A percentile compares a stretch with the other conserved stretches of the same genome.
phyloP scores from a whole-genome alignment of 2,329 filamentous ascomycete species.

The Alternaria sp. region DNA sequence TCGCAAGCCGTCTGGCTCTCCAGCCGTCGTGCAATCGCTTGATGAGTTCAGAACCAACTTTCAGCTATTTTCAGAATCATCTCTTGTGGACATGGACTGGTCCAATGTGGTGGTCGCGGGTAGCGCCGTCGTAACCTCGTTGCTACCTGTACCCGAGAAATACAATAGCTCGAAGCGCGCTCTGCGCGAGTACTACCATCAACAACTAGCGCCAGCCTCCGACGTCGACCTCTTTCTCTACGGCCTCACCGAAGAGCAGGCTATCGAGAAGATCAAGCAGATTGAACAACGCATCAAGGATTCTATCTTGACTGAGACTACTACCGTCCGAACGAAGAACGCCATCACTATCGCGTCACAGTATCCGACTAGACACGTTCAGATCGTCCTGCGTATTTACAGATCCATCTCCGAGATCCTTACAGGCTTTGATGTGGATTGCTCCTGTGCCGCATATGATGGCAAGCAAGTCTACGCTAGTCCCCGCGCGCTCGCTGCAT shows the following conservation, averaged over 20 bases:
- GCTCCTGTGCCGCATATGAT: slow-evolving; percentile 81
- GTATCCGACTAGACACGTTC: slow-evolving; percentile 83
- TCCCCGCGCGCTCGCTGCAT: slow-evolving; percentile 79
- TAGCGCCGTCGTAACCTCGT: slow-evolving; percentile 80
- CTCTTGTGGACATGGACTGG: slow-evolving; percentile 80
- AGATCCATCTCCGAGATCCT: slow-evolving; percentile 85
- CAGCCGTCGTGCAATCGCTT: slow-evolving; percentile 73
- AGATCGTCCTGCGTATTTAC: slow-evolving; percentile 87
- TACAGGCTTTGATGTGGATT: slow-evolving; percentile 89
- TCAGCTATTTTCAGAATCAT: slow-evolving; percentile 80
- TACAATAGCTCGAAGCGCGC: slow-evolving; percentile 52
- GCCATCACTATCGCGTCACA: slow-evolving; percentile 86
- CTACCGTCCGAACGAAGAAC: slow-evolving; percentile 85
- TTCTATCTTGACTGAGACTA: slow-evolving; percentile 82
- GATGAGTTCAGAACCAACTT: slow-evolving; percentile 82
- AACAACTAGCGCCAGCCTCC: slow-evolving; percentile 81
- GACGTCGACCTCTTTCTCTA: slow-evolving; percentile 90
- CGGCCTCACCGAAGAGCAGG: slow-evolving; percentile 78
- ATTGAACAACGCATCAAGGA: slow-evolving; percentile 81
- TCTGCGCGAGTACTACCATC: slow-evolving; percentile 74
- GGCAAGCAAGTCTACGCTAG: slow-evolving; percentile 81
- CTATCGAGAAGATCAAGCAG: slow-evolving; percentile 82
- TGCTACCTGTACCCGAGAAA: slow-evolving; percentile 71
- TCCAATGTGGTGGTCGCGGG: slow-evolving; percentile 83
- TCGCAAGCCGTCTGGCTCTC: slow-evolving; percentile 69